Conservation (phyloP, 495 filamentous ascomycete genomes). For the Podospora sp. region DNA sequence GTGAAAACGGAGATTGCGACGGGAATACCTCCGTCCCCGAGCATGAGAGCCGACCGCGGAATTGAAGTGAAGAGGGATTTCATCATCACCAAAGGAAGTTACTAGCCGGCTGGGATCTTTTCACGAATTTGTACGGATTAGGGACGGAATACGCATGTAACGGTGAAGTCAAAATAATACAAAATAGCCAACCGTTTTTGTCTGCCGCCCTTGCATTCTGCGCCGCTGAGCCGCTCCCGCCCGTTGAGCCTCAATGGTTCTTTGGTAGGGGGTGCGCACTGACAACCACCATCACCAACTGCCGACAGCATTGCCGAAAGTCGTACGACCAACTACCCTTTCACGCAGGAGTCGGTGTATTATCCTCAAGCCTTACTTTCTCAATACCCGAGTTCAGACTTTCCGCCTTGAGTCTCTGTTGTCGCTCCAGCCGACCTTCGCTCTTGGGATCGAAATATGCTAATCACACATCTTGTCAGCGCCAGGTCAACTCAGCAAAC, state of each 20-base stretch:
- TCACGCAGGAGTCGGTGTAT: neutral
- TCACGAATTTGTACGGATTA: neutral
- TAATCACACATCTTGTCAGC: slow-evolving; percentile 21
- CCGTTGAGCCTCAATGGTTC: neutral
- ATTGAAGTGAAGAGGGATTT: slow-evolving; percentile 30
- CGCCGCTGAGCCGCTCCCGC: neutral
- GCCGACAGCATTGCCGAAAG: neutral
- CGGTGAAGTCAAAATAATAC: neutral
- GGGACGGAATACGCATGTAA: neutral
- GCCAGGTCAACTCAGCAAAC: neutral
- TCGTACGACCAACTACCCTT: slow-evolving; percentile 19
- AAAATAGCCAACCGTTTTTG: neutral
- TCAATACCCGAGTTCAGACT: neutral
- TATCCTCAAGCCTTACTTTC: neutral
- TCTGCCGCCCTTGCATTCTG: neutral
- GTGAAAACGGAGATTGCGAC: slow-evolving; percentile 31
- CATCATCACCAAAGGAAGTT: slow-evolving; percentile 15
- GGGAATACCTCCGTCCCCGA: neutral
- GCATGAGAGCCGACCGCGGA: slow-evolving; percentile 2
- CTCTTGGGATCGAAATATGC: slow-evolving; percentile 54
- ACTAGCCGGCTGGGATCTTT: neutral
- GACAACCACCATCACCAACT: neutral
- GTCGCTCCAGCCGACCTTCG: slow-evolving; percentile 47
- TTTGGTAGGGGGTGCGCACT: neutral
- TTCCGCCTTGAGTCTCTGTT: slow-evolving; percentile 26